Evolutionary conservation across 257 asterid species (phyloP).

Genomic region (Gentiana straminea): DNA sequence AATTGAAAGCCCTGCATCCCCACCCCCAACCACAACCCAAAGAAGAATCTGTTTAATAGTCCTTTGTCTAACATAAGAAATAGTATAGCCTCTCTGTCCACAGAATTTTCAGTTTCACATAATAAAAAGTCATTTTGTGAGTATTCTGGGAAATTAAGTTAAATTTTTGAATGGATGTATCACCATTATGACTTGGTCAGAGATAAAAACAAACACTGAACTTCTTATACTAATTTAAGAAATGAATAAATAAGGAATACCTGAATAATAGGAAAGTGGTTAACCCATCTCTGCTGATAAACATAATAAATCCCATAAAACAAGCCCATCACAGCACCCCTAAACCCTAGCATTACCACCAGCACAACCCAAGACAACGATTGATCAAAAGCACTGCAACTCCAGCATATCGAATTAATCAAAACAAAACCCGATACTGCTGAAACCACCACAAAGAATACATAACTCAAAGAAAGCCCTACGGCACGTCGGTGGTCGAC

Average conservation of each 20-base stretch:
- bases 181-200: too few relatives aligned
- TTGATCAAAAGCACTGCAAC: slow-evolving; percentile 23
- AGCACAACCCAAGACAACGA: slow-evolving; percentile 18
- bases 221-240: too few relatives aligned
- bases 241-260: slow-evolving; percentile 16
- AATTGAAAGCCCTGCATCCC: too few relatives aligned
- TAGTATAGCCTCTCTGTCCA: too few relatives aligned
- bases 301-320: slow-evolving; percentile 58
- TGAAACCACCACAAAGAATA: slow-evolving; percentile 42
- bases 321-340: slow-evolving; percentile 59
- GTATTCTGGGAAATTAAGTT: too few relatives aligned
- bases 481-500: slow-evolving; percentile 32
- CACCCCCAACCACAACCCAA: too few relatives aligned
- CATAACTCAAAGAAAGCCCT: slow-evolving; percentile 52
- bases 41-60: too few relatives aligned
- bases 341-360: slow-evolving; percentile 43
- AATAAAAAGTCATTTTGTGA: too few relatives aligned
- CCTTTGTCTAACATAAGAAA: too few relatives aligned
- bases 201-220: too few relatives aligned
- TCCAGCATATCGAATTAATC: slow-evolving; percentile 51
- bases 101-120: too few relatives aligned
- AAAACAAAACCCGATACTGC: slow-evolving; percentile 39
- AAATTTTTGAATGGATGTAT: too few relatives aligned
- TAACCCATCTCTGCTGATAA: slow-evolving; percentile 62
- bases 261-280: slow-evolving; percentile 85